Evolutionary conservation across 768 basidiomycete genomes (phyloP).

Genomic region (Neoboletus brunneissimus): DNA sequence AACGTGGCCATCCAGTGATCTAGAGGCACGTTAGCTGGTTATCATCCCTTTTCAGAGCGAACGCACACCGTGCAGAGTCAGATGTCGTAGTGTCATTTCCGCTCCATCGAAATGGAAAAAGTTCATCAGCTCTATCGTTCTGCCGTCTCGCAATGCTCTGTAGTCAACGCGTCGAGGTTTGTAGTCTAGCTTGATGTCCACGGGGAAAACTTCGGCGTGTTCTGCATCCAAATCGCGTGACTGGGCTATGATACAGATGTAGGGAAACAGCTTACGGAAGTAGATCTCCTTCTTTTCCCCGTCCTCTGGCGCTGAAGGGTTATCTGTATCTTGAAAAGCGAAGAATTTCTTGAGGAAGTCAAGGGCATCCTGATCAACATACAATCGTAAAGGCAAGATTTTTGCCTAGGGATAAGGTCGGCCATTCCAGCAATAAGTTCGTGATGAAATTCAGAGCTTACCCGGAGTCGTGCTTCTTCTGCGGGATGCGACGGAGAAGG

Average conservation of each 20-base stretch:
- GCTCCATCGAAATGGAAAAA: conserved; percentile 99
- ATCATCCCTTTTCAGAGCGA: neutral
- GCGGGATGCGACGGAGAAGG: conserved; percentile 65
- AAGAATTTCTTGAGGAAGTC: conserved; percentile 98
- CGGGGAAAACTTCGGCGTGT: conserved; percentile 91
- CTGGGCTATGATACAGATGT: conserved; percentile 1
- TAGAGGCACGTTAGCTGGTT: conserved; percentile 34
- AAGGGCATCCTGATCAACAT: conserved; percentile 97
- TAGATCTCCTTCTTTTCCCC: conserved; percentile 49
- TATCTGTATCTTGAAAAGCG: conserved; percentile 70
- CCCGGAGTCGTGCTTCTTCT: conserved; percentile 77
- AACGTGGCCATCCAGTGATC: conserved; percentile 89
- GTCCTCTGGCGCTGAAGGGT: conserved; percentile 34
- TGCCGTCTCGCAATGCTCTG: conserved; percentile 82
- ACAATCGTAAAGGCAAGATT: conserved; percentile 82
- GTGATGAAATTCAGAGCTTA: conserved; percentile 14
- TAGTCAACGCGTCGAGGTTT: conserved; percentile 98
- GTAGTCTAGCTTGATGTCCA: conserved; percentile 95
- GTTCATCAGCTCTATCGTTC: conserved; percentile 97
- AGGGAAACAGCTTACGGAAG: conserved; percentile 55
- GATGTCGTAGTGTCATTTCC: conserved; percentile 95
- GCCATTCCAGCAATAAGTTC: neutral
- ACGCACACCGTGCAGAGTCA: conserved; percentile 87
- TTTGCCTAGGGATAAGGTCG: conserved; percentile 58
- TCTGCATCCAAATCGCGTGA: conserved; percentile 45